These are phyloP conservation scores for Coleophoma crateriformis DNA, from an alignment of 2,329 filamentous ascomycete genomes.

Conservation along the genomic window DNA sequence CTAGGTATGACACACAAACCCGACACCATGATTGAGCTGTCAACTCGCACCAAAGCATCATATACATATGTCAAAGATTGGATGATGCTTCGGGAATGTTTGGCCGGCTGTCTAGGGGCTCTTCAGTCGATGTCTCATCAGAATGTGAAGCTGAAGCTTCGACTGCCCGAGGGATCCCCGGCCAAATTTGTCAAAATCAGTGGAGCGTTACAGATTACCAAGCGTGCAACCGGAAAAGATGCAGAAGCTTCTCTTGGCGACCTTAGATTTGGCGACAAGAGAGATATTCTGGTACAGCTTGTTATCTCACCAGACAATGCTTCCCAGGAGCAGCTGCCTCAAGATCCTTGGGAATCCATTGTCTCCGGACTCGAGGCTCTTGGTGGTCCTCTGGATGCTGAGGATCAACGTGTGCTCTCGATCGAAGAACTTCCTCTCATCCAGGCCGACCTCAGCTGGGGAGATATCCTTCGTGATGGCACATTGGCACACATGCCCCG, in stretches of 20 bases:
- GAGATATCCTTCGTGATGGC: conserved; percentile 87
- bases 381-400: conserved; percentile 78
- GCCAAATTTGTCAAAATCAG: conserved; percentile 99
- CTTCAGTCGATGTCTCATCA: conserved; percentile 96
- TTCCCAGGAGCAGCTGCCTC: conserved; percentile 73
- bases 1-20: conserved; percentile 96
- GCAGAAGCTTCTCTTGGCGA: conserved; percentile 91
- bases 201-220: conserved; percentile 91
- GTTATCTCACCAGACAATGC: conserved; percentile 84
- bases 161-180: conserved; percentile 89
- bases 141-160: conserved; percentile 93
- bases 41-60: conserved; percentile 89
- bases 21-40: conserved; percentile 97
- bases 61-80: conserved; percentile 99
- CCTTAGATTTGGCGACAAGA: conserved; percentile 89
- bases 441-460: conserved; percentile 89
- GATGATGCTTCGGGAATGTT: conserved; percentile 99
- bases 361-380: conserved; percentile 92
- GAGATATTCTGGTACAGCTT: conserved; percentile 88
- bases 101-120: conserved; percentile 86
- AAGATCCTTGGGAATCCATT: conserved; percentile 96
- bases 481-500: conserved; percentile 79
- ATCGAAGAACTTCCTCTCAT: conserved; percentile 94
- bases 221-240: conserved; percentile 88
- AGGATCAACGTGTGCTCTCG: conserved; percentile 76